These are phyloP conservation scores for Candida gigantensis DNA, from an alignment of 1,139 yeast genomes.

Conservation along the genomic window DNA sequence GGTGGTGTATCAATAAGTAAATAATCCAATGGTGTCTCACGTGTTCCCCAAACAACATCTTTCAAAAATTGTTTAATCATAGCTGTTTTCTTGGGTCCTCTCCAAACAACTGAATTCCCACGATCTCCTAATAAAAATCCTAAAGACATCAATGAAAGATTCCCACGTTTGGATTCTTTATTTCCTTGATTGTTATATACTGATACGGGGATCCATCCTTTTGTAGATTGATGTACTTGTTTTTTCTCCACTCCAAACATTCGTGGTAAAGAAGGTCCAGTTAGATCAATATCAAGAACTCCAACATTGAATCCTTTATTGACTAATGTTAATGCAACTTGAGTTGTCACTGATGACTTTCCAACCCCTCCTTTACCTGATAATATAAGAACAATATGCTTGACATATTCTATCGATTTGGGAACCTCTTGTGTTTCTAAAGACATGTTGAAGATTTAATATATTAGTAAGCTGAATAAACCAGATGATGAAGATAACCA, in stretches of 20 bases:
- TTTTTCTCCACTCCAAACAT: slow-evolving; percentile 88
- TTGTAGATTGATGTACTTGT: slow-evolving; percentile 77
- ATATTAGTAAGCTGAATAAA: not conserved
- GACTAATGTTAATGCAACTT: slow-evolving; percentile 78
- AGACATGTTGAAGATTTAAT: slow-evolving; percentile 3
- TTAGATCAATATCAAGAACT: slow-evolving; percentile 88
- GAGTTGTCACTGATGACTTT: slow-evolving; percentile 92
- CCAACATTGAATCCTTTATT: slow-evolving; percentile 79
- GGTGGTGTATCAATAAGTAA: slow-evolving; percentile 96
- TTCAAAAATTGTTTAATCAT: slow-evolving; percentile 92
- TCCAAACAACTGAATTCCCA: slow-evolving; percentile 93
- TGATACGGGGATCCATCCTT: slow-evolving; percentile 91
- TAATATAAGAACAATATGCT: slow-evolving; percentile 57
- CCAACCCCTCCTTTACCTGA: slow-evolving; percentile 74
- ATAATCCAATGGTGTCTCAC: slow-evolving; percentile 60
- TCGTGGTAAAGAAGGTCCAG: slow-evolving; percentile 96
- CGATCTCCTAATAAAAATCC: slow-evolving; percentile 84
- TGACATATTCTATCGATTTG: slow-evolving; percentile 58
- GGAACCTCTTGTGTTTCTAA: slow-evolving; percentile 37
- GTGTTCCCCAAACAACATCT: slow-evolving; percentile 87
- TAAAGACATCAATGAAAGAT: slow-evolving; percentile 73
- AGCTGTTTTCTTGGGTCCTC: slow-evolving; percentile 98
- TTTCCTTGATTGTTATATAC: slow-evolving; percentile 32
- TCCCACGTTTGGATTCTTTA: slow-evolving; percentile 25
- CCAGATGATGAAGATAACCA: not conserved